These are phyloP conservation scores for Komagataella pseudopastoris DNA, from an alignment of 805 yeast species.

Conservation along the genomic window DNA sequence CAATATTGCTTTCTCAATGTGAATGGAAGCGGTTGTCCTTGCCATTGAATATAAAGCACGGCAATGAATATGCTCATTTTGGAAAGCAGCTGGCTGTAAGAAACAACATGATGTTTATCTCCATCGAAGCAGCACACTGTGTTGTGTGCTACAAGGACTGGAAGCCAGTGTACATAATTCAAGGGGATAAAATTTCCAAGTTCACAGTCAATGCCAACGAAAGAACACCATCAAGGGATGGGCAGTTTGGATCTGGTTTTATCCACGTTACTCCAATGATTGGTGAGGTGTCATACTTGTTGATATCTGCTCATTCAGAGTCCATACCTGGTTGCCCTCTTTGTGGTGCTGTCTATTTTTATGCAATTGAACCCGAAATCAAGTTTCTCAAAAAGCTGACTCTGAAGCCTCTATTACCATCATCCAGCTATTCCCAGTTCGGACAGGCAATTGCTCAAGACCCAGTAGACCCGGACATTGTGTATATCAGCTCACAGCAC, in stretches of 20 bases:
- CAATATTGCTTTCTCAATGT: conserved; percentile 4
- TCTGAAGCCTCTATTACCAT: conserved; percentile 6
- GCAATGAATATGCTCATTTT: conserved; percentile 24
- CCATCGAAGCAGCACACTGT: conserved; percentile 22
- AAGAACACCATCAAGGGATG: conserved; percentile 10
- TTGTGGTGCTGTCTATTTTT: conserved; percentile 27
- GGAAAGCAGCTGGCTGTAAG: conserved; percentile 21
- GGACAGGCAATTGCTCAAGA: conserved; percentile 7
- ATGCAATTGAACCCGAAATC: background rate
- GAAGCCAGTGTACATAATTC: background rate
- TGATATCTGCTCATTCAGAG: conserved; percentile 16
- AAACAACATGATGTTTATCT: conserved; percentile 16
- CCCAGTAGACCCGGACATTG: conserved; percentile 5
- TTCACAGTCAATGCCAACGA: background rate
- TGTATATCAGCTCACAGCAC: conserved; percentile 28
- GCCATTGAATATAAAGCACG: conserved; percentile 9
- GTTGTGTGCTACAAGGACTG: conserved; percentile 17
- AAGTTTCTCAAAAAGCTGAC: background rate
- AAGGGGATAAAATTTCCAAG: background rate
- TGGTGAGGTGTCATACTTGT: conserved; percentile 12
- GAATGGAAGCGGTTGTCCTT: conserved; percentile 4
- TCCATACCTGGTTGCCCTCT: conserved; percentile 14
- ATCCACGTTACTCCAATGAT: conserved; percentile 10
- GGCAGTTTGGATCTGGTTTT: conserved; percentile 14
- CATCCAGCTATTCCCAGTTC: conserved; percentile 9